These are phyloP conservation scores for Auriscalpium microsporum DNA, from an alignment of 768 basidiomycete species.

Conservation along the genomic window DNA sequence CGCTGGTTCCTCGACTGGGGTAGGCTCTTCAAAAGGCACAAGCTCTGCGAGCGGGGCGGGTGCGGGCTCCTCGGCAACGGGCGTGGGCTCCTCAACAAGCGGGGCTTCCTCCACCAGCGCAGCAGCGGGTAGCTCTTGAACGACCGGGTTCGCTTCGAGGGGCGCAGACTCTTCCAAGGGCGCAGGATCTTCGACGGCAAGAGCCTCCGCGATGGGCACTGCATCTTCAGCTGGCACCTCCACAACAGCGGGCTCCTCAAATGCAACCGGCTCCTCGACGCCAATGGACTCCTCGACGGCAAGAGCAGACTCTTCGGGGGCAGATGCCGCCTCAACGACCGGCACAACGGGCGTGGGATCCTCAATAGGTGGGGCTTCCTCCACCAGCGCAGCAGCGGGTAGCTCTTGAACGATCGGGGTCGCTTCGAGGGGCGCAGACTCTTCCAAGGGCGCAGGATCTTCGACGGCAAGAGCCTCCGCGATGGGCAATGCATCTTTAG, in stretches of 20 bases:
- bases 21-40: not conserved
- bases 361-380: not conserved
- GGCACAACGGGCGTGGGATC: not conserved
- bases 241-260: not conserved
- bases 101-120: not conserved
- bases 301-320: not conserved
- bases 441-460: not conserved
- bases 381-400: not conserved
- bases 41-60: not conserved
- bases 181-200: not conserved
- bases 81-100: not conserved
- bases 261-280: not conserved
- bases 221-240: slow-evolving; percentile 1
- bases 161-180: not conserved
- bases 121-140: not conserved
- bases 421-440: not conserved
- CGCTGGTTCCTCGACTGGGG: not conserved
- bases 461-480: not conserved
- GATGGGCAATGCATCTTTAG: not conserved
- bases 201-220: not conserved
- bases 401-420: slow-evolving; percentile 4
- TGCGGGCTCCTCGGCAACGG: not conserved
- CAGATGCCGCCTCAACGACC: not conserved
- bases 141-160: not conserved
- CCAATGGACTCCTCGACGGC: slow-evolving; percentile 1